Evolutionary conservation across 2,329 filamentous ascomycete species (phyloP), one percentile per base, ranked within the genome.

Genomic region (Cercospora sp.): DNA sequence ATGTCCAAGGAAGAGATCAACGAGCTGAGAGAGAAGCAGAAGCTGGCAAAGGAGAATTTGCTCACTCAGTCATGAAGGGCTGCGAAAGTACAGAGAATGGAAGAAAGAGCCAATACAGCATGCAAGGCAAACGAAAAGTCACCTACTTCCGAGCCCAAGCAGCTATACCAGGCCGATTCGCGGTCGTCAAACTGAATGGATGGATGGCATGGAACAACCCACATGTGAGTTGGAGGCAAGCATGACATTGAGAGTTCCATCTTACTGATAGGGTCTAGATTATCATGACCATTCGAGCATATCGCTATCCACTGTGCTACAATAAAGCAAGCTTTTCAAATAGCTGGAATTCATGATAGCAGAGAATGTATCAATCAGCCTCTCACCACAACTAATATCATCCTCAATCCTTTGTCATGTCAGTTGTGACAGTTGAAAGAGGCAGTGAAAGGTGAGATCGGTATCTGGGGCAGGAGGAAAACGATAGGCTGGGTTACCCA

Each of bases 1-100:
- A 87, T 92, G 64, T 87, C 86, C 23, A 90, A 87, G 80, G 92
- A 93, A 3, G 94, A 99, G 75, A 75, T 97, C 55, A 84, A 84
- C 60, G 84, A 87, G 60, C 81, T 94, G 67, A 87, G 88, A 51
- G 80, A 85, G 65, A 70, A 71, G 20, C 75, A 75, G 73, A 76
- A 70, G 72, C 70, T 62, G 26, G 73, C 72, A 68, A 76, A 77
- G 71, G 76, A 78, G 69, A 69, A 62, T 23, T 63, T 74, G 67
- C 66, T 77, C 10, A 68, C 62, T 58, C 61, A 63, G 18, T 60
- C 63, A 55, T 68, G 66, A 68, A 23, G n/a, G 20, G 45, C 10
- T 23, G 18, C 42, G 12, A 10, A 23, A 5, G 3, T 26, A 39
- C n/a, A 5, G 9, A 4, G 23, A 26, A 26, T 26, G 18, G 26